Evolutionary conservation across 305 asterid species (phyloP).

Genomic region (Fraxinus sp.): DNA sequence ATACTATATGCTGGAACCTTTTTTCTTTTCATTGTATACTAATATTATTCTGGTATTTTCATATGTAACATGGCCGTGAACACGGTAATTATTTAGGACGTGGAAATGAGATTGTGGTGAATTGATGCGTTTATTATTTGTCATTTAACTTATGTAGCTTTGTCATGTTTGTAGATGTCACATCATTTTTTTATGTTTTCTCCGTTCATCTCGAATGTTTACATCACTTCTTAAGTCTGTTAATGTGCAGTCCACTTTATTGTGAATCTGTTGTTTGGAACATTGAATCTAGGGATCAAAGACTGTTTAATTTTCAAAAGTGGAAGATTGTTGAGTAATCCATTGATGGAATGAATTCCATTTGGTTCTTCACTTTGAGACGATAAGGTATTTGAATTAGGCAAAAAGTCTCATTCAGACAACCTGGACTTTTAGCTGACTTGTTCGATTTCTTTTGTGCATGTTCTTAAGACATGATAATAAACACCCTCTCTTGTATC

Average conservation of each 20-base stretch:
- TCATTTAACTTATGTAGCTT: not conserved
- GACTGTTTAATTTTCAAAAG: not conserved
- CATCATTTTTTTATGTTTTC: not conserved
- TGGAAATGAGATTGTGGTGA: not conserved
- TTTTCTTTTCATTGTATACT: not conserved
- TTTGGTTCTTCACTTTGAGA: not conserved
- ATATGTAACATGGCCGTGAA: not conserved
- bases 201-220: not conserved
- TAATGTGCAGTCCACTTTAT: not conserved
- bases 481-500: not conserved
- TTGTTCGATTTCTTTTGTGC: not conserved
- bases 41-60: not conserved
- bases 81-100: not conserved
- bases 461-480: not conserved
- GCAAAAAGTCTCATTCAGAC: not conserved
- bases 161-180: not conserved
- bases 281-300: not conserved
- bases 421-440: not conserved
- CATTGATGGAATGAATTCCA: not conserved
- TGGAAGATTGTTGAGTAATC: not conserved
- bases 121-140: not conserved
- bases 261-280: not conserved
- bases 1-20: not conserved
- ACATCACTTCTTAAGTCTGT: not conserved
- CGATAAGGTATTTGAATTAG: not conserved